Conservation (phyloP, 805 yeast genomes). For the Starmerella roubikii region DNA sequence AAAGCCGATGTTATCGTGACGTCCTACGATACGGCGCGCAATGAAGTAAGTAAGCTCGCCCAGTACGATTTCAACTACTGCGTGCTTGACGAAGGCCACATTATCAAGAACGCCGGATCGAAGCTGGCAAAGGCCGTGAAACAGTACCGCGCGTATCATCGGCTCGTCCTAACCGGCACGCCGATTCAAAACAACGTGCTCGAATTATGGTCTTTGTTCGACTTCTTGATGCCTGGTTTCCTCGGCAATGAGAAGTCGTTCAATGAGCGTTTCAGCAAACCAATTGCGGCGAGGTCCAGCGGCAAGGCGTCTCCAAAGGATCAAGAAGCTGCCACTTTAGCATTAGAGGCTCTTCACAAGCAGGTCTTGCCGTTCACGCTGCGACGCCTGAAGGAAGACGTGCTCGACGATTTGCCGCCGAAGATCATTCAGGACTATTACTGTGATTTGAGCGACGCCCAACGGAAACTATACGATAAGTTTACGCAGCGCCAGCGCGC, state of each 20-base stretch:
- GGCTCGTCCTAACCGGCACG: slow-evolving; percentile 87
- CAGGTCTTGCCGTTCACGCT: slow-evolving; percentile 94
- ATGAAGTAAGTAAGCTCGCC: slow-evolving; percentile 58
- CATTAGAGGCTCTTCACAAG: slow-evolving; percentile 88
- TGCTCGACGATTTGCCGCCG: slow-evolving; percentile 89
- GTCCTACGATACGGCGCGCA: slow-evolving; percentile 90
- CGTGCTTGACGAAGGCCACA: slow-evolving; percentile 95
- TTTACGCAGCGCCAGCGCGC: slow-evolving; percentile 76
- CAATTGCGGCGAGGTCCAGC: slow-evolving; percentile 85
- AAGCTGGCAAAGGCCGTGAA: slow-evolving; percentile 84
- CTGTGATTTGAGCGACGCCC: slow-evolving; percentile 87
- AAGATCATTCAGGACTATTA: slow-evolving; percentile 96
- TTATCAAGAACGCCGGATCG: slow-evolving; percentile 81
- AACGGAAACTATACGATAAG: slow-evolving; percentile 73
- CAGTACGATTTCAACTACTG: slow-evolving; percentile 72
- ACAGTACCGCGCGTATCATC: slow-evolving; percentile 66
- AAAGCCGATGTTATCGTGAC: slow-evolving; percentile 79
- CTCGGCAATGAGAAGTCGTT: slow-evolving; percentile 88
- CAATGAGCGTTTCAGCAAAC: slow-evolving; percentile 93
- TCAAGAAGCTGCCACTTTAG: slow-evolving; percentile 93
- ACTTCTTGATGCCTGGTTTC: slow-evolving; percentile 97
- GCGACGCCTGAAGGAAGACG: slow-evolving; percentile 92
- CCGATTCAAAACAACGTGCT: slow-evolving; percentile 96
- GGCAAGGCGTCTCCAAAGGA: slow-evolving; percentile 76
- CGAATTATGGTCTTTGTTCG: slow-evolving; percentile 95